Conservation (phyloP, 1,139 yeast genomes). For the Saccharomyces pastorianus region DNA sequence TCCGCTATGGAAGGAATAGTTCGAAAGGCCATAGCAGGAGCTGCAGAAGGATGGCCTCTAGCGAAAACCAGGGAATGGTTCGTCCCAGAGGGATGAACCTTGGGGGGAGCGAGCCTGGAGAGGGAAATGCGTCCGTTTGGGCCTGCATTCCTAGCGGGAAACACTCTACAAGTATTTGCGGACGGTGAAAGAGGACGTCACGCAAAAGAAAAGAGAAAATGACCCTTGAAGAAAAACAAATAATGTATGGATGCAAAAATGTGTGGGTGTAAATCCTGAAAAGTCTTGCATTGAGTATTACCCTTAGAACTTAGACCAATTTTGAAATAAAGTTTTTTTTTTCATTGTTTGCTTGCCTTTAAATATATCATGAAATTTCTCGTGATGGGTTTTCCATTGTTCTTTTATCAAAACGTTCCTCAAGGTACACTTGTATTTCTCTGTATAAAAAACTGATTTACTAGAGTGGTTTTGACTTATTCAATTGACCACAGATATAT, state of each 20-base stretch:
- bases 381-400: background rate
- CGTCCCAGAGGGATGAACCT: too few relatives aligned
- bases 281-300: background rate
- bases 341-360: background rate
- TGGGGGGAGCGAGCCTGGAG: too few relatives aligned
- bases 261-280: background rate
- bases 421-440: too few relatives aligned
- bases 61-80: too few relatives aligned
- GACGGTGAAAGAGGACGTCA: background rate
- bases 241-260: background rate
- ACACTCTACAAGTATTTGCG: background rate
- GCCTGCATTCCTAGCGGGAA: too few relatives aligned
- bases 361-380: background rate
- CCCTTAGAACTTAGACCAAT: background rate
- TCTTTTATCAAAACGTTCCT: background rate
- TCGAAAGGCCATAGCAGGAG: background rate
- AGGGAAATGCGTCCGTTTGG: too few relatives aligned
- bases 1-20: background rate
- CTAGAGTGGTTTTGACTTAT: too few relatives aligned
- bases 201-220: background rate
- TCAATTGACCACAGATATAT: too few relatives aligned
- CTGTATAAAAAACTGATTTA: background rate
- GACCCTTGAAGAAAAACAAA: background rate
- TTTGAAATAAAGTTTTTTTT: background rate
- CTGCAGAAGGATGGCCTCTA: background rate